Evolutionary conservation across 176 grass and related monocot genomes (phyloP), one percentile per base, ranked within the genome.

Genomic region (Triticum urartu): DNA sequence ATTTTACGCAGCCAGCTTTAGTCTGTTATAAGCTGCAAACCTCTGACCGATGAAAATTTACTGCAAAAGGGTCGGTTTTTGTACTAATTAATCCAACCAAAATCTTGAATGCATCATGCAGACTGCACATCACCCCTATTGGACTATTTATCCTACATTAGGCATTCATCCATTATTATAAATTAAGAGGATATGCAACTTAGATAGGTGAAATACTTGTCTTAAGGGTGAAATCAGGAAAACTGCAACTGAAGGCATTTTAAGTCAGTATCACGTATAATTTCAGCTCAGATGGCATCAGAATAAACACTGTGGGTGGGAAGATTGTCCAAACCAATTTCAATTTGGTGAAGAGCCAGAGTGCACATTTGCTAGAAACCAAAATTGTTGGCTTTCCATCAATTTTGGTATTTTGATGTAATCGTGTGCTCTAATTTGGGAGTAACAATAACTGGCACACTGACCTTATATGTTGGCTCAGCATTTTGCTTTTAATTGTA

Each of bases 181-280:
- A 85, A 66, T 39, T 86, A 86, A 79, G 45, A 78, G 20, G 18
- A n/a, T 54, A 79, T 45, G 63, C 74, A 39, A 34, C 63, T 64
- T 86, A 64, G 74, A 68, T 79, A 86, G 63, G 9, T 59, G 50
- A 68, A 78, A 64, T 79, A 30, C 63, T 9, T 42, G 32, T 33
- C 60, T 68, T 58, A 1, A 69, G 33, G 78, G 34, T 25, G 64
- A 35, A 38, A 50, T 25, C 61, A 21, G 69, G 52, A 40, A 74
- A 77, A 54, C 15, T 22, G 20, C 42, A 67, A 54, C 12, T 67
- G 20, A 47, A 36, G 34, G 40, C 60, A 50, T 66, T 75, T 52
- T 65, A 76, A 52, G 39, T 77, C 56, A 66, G 7, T 59, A 45
- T 64, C 15, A 30, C 6, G 15, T 61, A 61, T 28, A 75, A 38